Evolutionary conservation across 495 filamentous ascomycete genomes (phyloP), one percentile per base, ranked within the genome.

Genomic region (Podospora appendiculata): DNA sequence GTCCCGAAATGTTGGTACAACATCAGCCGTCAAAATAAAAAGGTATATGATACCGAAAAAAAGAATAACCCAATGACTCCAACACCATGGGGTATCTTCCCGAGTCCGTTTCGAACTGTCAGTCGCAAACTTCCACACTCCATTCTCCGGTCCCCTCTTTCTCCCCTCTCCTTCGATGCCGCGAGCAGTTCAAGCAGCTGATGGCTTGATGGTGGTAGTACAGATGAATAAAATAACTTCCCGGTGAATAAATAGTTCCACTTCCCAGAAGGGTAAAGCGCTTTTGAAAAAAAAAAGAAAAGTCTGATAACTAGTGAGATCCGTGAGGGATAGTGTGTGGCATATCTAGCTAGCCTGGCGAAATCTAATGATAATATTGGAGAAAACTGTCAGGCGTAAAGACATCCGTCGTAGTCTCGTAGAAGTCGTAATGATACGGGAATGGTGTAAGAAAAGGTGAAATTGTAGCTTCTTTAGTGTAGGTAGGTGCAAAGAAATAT

Each of bases 361-460:
- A 45, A 25, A 34, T 54, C 45, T 48, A 54, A 43, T 14, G 17
- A 41, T 42, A 42, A 17, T 5, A 6, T 42, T 14, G 17, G 43
- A 44, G 9, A 46, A 50, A 49, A 58, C 58, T 45, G 58, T 58
- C 41, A 48, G 48, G 48, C 51, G 45, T 48, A 18, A 34, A 43
- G 45, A 43, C 4, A 46, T 38, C 51, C 41, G 38, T 53, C 56
- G 52, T 61, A 46, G 32, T 51, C 47, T 64, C 61, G 58, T 64
- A 49, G 46, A 53, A 13, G 41, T 61, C 61, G 52, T 64, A 45
- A 58, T 44, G 17, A 25, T 8, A 34, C 40, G 32, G 17, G 45
- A 41, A 13, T 12, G n/a, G 45, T 42, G 16, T 14, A 34, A 11
- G 18, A 48, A 41, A 47, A n/a, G 8, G 17, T 8, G 48, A 25